These are phyloP conservation scores for Porphyrellus cyaneotinctus DNA, from an alignment of 768 basidiomycete genomes.

Conservation along the genomic window DNA sequence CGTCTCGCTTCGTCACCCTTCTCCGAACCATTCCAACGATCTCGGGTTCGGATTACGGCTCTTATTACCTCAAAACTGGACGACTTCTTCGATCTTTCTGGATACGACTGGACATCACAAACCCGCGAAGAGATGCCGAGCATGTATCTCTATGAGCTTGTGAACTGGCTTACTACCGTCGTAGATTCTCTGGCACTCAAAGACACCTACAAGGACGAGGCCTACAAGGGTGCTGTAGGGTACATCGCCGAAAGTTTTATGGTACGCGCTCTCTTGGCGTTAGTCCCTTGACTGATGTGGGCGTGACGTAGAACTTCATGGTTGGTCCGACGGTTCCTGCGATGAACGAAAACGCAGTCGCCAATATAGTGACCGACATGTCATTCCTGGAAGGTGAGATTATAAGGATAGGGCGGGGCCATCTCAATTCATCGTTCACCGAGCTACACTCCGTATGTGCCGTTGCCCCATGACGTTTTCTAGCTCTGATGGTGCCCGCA, in stretches of 20 bases:
- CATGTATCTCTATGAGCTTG: constrained; percentile 91
- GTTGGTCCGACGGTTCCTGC: constrained; percentile 67
- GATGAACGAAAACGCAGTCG: constrained; percentile 88
- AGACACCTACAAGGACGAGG: constrained; percentile 82
- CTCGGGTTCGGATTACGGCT: constrained; percentile 70
- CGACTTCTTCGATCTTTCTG: constrained; percentile 91
- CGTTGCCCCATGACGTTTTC: not conserved
- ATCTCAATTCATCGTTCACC: constrained; percentile 67
- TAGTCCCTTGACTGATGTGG: constrained; percentile 1
- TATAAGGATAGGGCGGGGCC: constrained; percentile 64
- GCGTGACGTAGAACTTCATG: constrained; percentile 59
- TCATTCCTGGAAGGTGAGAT: constrained; percentile 88
- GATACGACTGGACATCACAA: constrained; percentile 89
- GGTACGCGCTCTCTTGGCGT: constrained; percentile 46
- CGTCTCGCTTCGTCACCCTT: constrained; percentile 67
- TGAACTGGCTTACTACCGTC: constrained; percentile 95
- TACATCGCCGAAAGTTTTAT: constrained; percentile 87
- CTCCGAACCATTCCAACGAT: constrained; percentile 59
- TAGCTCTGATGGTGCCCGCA: constrained; percentile 26
- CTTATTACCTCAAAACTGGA: constrained; percentile 90
- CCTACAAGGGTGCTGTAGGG: constrained; percentile 82
- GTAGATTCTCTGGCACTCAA: constrained; percentile 87
- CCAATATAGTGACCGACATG: constrained; percentile 81
- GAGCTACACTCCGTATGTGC: constrained; percentile 72
- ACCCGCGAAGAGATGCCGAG: constrained; percentile 73